Percentiles rank a stretch among this genome's conserved stretches.
These are phyloP conservation scores for Talaromyces sp. DNA, from an alignment of 2,329 filamentous ascomycete genomes.

Conservation along the genomic window DNA sequence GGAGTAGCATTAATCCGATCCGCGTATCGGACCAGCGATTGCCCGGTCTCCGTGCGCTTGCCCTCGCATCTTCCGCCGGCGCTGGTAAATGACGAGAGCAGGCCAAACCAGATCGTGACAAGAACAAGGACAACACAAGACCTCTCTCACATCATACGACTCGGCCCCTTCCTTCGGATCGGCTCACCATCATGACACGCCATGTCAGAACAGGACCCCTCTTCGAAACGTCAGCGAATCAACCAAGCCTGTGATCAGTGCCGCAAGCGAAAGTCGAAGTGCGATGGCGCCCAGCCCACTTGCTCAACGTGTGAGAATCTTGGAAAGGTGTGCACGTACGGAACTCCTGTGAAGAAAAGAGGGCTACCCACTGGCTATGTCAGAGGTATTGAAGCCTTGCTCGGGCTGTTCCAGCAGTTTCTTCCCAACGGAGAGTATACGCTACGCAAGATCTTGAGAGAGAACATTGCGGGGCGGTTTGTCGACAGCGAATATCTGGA, in stretches of 20 bases:
- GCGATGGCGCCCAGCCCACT: constrained; percentile 64
- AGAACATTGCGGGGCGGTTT: constrained; percentile 55
- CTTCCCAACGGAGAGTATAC: constrained; percentile 16
- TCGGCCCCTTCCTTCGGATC: neutral
- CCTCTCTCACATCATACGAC: neutral
- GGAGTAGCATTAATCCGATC: constrained; percentile 1
- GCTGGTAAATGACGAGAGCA: no score
- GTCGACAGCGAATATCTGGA: constrained; percentile 40
- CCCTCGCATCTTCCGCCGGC: neutral
- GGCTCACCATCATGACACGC: constrained; percentile 27
- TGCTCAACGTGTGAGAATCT: constrained; percentile 66
- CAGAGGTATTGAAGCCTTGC: constrained; percentile 65
- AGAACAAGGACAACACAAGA: neutral
- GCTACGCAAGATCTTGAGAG: constrained; percentile 51
- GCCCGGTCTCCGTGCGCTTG: constrained; percentile 20
- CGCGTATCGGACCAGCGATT: constrained; percentile 28
- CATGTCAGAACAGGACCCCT: constrained; percentile 18
- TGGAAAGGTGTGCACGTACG: constrained; percentile 66
- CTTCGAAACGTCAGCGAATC: constrained; percentile 59
- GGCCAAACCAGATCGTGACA: neutral
- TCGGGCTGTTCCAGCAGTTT: constrained; percentile 42
- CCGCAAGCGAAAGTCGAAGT: constrained; percentile 65
- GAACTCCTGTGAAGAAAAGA: constrained; percentile 69
- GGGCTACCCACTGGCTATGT: constrained; percentile 79
- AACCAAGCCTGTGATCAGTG: constrained; percentile 69